These are phyloP conservation scores for Schrenkiella parvula DNA, from an alignment of 345 rosid species.

Conservation along the genomic window DNA sequence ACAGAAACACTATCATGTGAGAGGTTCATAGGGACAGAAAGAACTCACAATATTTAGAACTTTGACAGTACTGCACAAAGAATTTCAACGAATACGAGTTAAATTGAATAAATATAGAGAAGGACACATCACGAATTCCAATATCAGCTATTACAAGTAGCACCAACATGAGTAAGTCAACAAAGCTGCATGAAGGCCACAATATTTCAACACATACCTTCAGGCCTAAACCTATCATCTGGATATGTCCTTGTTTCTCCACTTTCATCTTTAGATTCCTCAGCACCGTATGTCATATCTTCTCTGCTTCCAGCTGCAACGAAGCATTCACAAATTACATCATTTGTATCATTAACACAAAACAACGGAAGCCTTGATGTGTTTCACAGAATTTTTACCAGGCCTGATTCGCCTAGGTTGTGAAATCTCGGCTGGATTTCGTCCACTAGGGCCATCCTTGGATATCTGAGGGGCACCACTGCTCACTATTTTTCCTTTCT, in stretches of 20 bases:
- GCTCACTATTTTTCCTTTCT: slow-evolving; percentile 72
- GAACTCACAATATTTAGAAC: background rate
- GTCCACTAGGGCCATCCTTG: slow-evolving; percentile 62
- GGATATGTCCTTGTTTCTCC: slow-evolving; percentile 39
- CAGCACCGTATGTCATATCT: slow-evolving; percentile 44
- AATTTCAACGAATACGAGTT: background rate
- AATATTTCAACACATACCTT: slow-evolving; percentile 41
- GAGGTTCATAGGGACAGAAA: background rate
- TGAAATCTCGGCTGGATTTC: slow-evolving; percentile 42
- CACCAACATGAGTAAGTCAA: background rate
- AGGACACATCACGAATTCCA: background rate
- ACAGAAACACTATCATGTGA: slow-evolving; percentile 7
- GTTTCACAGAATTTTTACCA: slow-evolving; percentile 44
- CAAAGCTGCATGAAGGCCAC: slow-evolving; percentile 13
- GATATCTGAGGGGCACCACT: slow-evolving; percentile 75
- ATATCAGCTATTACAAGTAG: slow-evolving; percentile 11
- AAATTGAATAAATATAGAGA: background rate
- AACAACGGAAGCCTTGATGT: slow-evolving; percentile 2
- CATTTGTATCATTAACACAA: slow-evolving; percentile 2
- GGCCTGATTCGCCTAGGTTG: slow-evolving; percentile 57
- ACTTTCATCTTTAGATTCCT: slow-evolving; percentile 47
- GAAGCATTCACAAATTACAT: slow-evolving; percentile 26
- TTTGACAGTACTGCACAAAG: background rate
- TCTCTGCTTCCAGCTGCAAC: slow-evolving; percentile 65
- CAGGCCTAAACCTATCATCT: slow-evolving; percentile 54